A percentile compares a stretch with the other conserved stretches of the same genome.
These are phyloP conservation scores for Chalciporus piperatus DNA, from an alignment of 768 basidiomycete species.

Conservation along the genomic window DNA sequence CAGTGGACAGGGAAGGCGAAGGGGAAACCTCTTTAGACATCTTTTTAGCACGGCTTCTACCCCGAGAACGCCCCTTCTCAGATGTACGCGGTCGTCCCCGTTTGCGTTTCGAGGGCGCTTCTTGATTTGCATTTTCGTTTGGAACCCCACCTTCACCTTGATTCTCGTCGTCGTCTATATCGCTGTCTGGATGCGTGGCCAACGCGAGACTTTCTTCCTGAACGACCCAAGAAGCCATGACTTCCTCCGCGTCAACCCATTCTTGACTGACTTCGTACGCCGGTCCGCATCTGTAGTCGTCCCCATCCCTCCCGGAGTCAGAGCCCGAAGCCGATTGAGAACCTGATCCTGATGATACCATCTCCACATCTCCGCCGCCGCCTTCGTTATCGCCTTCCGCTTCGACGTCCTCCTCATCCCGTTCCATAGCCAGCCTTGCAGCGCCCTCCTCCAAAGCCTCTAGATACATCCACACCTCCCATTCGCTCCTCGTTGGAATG, in stretches of 20 bases:
- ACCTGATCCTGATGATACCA: background rate
- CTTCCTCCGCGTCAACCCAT: constrained; percentile 35
- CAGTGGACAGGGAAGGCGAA: background rate
- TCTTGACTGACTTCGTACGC: constrained; percentile 37
- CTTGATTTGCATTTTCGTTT: background rate
- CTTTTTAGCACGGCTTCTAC: background rate
- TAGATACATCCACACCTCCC: constrained; percentile 70
- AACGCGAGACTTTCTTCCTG: constrained; percentile 11
- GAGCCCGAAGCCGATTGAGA: constrained; percentile 23
- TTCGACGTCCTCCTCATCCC: constrained; percentile 8
- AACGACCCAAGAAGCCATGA: constrained; percentile 26
- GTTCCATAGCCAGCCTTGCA: constrained; percentile 12
- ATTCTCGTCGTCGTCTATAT: background rate
- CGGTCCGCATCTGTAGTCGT: constrained; percentile 14
- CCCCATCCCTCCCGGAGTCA: background rate
- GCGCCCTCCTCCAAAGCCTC: constrained; percentile 42
- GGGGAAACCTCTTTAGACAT: background rate
- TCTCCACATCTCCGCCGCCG: background rate
- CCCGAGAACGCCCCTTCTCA: constrained; percentile 3
- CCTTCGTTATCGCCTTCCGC: background rate
- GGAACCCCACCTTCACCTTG: background rate
- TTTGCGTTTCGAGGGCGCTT: constrained; percentile 8
- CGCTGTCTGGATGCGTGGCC: background rate
- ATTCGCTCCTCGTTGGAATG: constrained; percentile 60
- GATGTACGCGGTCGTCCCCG: constrained; percentile 6